phyloP scores from a whole-genome alignment of 2,329 filamentous ascomycete genomes.

The Venturia carpophila region DNA sequence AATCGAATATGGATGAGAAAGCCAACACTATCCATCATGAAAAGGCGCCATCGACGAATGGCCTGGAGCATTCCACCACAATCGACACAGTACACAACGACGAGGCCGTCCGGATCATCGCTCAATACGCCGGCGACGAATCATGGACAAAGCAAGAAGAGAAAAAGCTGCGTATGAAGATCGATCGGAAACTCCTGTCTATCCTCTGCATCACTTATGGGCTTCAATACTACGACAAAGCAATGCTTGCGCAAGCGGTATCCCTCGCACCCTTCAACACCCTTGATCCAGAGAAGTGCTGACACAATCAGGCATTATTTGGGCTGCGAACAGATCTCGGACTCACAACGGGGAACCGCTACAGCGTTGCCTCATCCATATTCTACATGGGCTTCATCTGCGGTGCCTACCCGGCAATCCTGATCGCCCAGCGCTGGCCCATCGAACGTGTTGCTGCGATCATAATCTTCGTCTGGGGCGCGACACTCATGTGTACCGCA shows the following conservation, averaged over 20 bases:
- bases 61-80: background rate
- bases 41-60: background rate
- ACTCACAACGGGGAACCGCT: constrained; percentile 36
- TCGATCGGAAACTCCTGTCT: constrained; percentile 40
- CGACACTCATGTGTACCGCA: constrained; percentile 33
- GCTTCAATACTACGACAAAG: constrained; percentile 45
- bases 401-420: constrained; percentile 39
- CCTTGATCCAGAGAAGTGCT: background rate
- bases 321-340: constrained; percentile 36
- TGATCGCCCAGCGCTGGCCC: constrained; percentile 39
- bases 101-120: constrained; percentile 37
- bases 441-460: constrained; percentile 39
- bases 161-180: constrained; percentile 35
- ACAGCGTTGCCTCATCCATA: constrained; percentile 39
- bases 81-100: constrained; percentile 33
- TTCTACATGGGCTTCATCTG: constrained; percentile 45
- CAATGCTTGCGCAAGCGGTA: constrained; percentile 48
- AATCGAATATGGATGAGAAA: background rate
- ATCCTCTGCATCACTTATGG: constrained; percentile 41
- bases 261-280: background rate
- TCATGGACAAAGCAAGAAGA: constrained; percentile 39
- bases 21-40: constrained; percentile 5
- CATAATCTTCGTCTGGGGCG: constrained; percentile 33
- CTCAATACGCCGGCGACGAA: constrained; percentile 35
- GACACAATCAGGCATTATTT: constrained; percentile 32